A percentile compares a stretch with the other conserved stretches of the same genome.
Conservation (phyloP, 768 basidiomycete genomes). For the Trametes punicea region DNA sequence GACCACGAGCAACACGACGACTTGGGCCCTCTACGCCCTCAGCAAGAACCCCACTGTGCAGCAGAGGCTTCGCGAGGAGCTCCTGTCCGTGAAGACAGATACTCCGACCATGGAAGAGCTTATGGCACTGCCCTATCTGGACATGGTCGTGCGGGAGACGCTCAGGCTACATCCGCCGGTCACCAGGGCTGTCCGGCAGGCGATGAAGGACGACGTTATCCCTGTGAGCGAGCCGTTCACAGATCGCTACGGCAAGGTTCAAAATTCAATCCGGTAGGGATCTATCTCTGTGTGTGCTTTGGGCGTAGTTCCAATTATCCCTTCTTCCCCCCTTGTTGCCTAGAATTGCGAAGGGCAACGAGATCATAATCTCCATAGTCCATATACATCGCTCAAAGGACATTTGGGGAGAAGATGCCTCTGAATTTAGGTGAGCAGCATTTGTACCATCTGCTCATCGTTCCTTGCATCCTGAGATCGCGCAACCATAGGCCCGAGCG, state of each 20-base stretch:
- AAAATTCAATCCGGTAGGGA: constrained; percentile 23
- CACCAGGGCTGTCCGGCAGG: constrained; percentile 45
- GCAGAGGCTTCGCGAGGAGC: constrained; percentile 38
- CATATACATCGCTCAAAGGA: constrained; percentile 48
- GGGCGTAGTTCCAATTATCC: too few species aligned
- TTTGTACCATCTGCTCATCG: neutral
- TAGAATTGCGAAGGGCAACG: constrained; percentile 29
- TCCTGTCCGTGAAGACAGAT: constrained; percentile 39
- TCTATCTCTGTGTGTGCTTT: constrained; percentile 18
- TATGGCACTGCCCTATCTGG: constrained; percentile 65
- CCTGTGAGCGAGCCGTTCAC: constrained; percentile 40
- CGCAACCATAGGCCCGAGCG: constrained; percentile 52
- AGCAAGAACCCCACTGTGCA: constrained; percentile 37
- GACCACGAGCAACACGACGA: constrained; percentile 37
- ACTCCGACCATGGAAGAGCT: constrained; percentile 67
- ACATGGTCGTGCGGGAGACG: constrained; percentile 58
- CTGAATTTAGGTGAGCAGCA: constrained; percentile 51
- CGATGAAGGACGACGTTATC: constrained; percentile 43
- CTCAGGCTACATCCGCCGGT: constrained; percentile 56
- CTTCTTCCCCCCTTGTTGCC: too few species aligned
- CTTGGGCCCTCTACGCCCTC: constrained; percentile 38
- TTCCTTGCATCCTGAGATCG: neutral
- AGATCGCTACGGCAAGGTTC: constrained; percentile 16
- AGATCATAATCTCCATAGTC: constrained; percentile 48
- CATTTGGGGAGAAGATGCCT: constrained; percentile 63